Evolutionary conservation across 352 stramenopile species (phyloP).

Genomic region (Plasmopara muralis): DNA sequence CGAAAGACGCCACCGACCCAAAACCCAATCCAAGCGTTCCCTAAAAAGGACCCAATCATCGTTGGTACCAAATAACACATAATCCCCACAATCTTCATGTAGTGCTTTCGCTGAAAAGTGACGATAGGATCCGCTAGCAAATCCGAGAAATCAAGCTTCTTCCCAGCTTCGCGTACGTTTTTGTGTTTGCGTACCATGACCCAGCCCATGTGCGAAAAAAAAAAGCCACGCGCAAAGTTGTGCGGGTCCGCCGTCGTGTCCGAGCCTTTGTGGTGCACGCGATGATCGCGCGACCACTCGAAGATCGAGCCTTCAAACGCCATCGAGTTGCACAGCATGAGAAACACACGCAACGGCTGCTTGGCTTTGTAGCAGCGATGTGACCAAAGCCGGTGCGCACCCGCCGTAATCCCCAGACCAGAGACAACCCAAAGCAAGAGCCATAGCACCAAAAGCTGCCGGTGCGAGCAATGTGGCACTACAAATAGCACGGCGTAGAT

Average conservation of each 20-base stretch:
- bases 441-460: constrained; percentile 60
- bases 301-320: constrained; percentile 96
- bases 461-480: constrained; percentile 36
- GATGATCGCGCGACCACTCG: constrained; percentile 98
- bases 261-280: constrained; percentile 98
- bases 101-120: constrained; percentile 94
- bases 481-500: constrained; percentile 67
- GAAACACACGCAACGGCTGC: constrained; percentile 85
- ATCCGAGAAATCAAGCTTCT: constrained; percentile 95
- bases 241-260: constrained; percentile 93
- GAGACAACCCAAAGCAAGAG: constrained; percentile 57
- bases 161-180: constrained; percentile 67
- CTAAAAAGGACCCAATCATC: constrained; percentile 86
- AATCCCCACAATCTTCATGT: constrained; percentile 84
- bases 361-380: constrained; percentile 95
- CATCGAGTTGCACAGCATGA: constrained; percentile 98
- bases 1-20: constrained; percentile 94
- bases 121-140: constrained; percentile 92
- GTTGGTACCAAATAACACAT: constrained; percentile 97
- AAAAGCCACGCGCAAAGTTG: constrained; percentile 96
- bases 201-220: constrained; percentile 99
- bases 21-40: constrained; percentile 91
- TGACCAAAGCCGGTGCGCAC: constrained; percentile 95
- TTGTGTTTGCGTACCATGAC: constrained; percentile 97
- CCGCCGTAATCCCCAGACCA: constrained; percentile 96